Evolutionary conservation across 1,139 yeast species (phyloP).

Genomic region (Scheffersomyces cryptocercus): DNA sequence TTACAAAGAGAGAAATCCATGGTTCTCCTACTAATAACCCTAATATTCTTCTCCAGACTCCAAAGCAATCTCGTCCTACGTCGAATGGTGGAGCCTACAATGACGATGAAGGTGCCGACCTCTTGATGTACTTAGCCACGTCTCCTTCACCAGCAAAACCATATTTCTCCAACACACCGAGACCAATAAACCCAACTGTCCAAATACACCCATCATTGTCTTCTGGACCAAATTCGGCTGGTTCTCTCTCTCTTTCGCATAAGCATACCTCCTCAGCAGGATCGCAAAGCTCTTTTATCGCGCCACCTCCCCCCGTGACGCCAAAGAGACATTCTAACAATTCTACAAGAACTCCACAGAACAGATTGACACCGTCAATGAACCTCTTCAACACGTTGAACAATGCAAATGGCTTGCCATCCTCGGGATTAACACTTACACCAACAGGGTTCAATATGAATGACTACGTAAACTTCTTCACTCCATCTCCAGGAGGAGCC

Average conservation of each 20-base stretch:
- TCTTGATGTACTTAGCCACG: slow-evolving; percentile 78
- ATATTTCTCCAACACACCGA: slow-evolving; percentile 37
- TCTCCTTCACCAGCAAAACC: slow-evolving; percentile 76
- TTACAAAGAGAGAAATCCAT: slow-evolving; percentile 21
- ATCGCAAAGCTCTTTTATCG: slow-evolving; percentile 27
- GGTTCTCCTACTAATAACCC: slow-evolving; percentile 8
- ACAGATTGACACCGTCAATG: slow-evolving; percentile 45
- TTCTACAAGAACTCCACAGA: slow-evolving; percentile 43
- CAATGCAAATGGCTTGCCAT: slow-evolving; percentile 35
- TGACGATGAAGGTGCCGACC: slow-evolving; percentile 80
- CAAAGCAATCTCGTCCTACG: slow-evolving; percentile 28
- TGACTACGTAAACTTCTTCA: slow-evolving; percentile 76
- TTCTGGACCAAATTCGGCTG: slow-evolving; percentile 18
- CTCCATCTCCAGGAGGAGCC: slow-evolving; percentile 67
- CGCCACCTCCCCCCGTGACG: slow-evolving; percentile 48
- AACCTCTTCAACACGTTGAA: slow-evolving; percentile 31
- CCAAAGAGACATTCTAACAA: slow-evolving; percentile 41
- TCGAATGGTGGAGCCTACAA: slow-evolving; percentile 25
- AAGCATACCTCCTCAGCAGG: slow-evolving; percentile 8
- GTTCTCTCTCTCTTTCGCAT: slow-evolving; percentile 10
- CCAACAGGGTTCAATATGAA: slow-evolving; percentile 81
- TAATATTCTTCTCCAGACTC: slow-evolving; percentile 35
- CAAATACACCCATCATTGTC: slow-evolving; percentile 7
- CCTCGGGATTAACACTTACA: slow-evolving; percentile 47
- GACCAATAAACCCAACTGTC: slow-evolving; percentile 11